phyloP scores from a whole-genome alignment of 176 grass and related monocot genomes.

The Eleusine coracana region DNA sequence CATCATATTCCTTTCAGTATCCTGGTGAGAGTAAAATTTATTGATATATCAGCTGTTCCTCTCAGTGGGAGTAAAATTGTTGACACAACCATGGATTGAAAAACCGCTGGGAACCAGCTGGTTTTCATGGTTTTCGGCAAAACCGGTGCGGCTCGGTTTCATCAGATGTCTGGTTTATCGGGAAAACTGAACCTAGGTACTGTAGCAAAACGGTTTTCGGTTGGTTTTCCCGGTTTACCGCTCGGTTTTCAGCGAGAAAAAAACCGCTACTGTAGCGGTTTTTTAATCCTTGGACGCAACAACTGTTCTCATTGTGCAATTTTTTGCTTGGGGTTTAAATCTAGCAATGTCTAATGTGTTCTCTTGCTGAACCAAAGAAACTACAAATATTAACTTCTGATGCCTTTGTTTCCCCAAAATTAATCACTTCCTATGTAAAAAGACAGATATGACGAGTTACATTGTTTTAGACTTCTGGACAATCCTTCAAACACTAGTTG shows the following conservation, averaged over 20 bases:
- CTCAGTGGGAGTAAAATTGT: neutral
- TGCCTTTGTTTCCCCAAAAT: neutral
- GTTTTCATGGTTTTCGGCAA: too few relatives aligned
- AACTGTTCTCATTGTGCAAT: slow-evolving; percentile 5
- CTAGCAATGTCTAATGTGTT: neutral
- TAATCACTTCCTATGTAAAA: neutral
- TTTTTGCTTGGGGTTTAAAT: neutral
- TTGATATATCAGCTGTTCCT: neutral
- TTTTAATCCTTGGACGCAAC: too few relatives aligned
- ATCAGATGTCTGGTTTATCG: too few relatives aligned
- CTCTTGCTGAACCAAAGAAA: neutral
- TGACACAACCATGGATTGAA: neutral
- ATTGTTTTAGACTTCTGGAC: neutral
- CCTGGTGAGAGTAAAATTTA: neutral
- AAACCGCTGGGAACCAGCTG: too few relatives aligned
- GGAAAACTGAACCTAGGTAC: too few relatives aligned
- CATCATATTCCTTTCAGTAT: neutral
- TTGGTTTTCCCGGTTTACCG: too few relatives aligned
- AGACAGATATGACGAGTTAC: neutral
- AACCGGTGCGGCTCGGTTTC: too few relatives aligned
- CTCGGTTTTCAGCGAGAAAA: too few relatives aligned
- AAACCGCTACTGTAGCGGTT: too few relatives aligned
- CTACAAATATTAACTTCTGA: neutral
- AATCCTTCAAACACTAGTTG: neutral
- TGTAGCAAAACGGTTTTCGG: too few relatives aligned